Evolutionary conservation across 768 basidiomycete species (phyloP), one percentile per base, ranked within the genome.

Genomic region (Agaricus blazei): DNA sequence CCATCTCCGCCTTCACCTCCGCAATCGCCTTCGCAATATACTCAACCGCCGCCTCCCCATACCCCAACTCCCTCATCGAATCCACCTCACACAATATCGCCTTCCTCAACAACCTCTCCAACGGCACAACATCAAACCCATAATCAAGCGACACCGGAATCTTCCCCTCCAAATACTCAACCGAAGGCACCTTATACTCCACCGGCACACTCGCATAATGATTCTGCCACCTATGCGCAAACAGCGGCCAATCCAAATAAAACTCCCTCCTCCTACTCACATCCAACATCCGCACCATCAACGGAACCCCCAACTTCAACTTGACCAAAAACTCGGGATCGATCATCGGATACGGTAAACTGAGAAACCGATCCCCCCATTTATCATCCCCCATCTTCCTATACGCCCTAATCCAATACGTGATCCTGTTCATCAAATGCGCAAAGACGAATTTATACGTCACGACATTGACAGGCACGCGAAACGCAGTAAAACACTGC

Each of bases 391-490:
- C 40, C 40, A 41, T 41, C 26, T 37, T 44, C 9, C 60, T 57
- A 23, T 45, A 49, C 11, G 52, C 40, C 12, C 40, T 41, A 15
- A 41, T 41, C 14, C 40, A 2, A 19, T 45, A 46, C 31, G 68
- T 60, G 2, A 72, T 57, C 0, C 70, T 64, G 2, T 62, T 64
- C 42, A 70, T 50, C 23, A 82, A 59, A 51, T 67, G 71, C 4
- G 72, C 69, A 31, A 78, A 9, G 31, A 79, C 68, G 14, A 71
- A 64, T 40, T 67, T 67, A 58, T 80, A 81, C 1, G 72, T 73
- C 42, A 64, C 67, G n/a, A 70, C 59, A 31, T 69, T 71, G 11
- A 74, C 61, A 1, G 60, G 59, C 11, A 76, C 62, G 1, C 64
- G 62, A 34, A 72, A 64, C 0, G 56, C 48, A 14, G 46, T 38